Evolutionary conservation across 2,329 filamentous ascomycete species (phyloP), one percentile per base, ranked within the genome.

Genomic region (Calonectria hawksworthii): DNA sequence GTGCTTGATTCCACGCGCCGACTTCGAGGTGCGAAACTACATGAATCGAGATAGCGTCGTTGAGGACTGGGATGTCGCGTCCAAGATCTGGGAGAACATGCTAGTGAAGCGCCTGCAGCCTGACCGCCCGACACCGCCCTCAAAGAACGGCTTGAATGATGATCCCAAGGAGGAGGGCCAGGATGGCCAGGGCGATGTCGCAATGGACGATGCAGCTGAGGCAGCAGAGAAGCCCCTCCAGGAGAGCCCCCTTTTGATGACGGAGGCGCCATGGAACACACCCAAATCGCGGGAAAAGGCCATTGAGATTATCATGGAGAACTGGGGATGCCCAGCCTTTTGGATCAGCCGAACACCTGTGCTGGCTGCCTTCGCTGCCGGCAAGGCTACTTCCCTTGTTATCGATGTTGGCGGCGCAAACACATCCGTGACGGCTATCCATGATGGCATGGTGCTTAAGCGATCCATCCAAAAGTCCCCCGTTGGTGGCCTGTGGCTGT

Each of bases 291-390:
- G 98, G 74, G 97, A 99, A 87, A 98, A 97, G 90, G 93, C 94
- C 51, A 96, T 98, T 81, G 97, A 99, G 87, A 93, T 99, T 76
- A 96, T 95, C 74, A 98, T 99, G 93, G 97, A 99, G 89, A 95
- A 93, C 83, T 99, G 97, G 96, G 96, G 95, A 34, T 94, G 94
- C 71, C 97, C 97, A 23, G 97, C 97, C 7, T 99, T 98, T 86
- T 99, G 96, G 90, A 89, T 99, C 75, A 95, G 95, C 76, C 93
- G 95, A 82, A 98, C 93, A 68, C 96, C 96, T 32, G 96, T 98
- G 54, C 91, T 98, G 83, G 93, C 96, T 70, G 94, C 96, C 26
- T 99, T 98, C 83, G 96, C 96, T 23, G 94, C 95, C 21, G 97
- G 97, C 77, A 99, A 98, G 86, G 94, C 96, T 0, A 98, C 95